Conservation (phyloP, 192 early-diverging fungal genomes). For the Tieghemiomyces parasiticus region DNA sequence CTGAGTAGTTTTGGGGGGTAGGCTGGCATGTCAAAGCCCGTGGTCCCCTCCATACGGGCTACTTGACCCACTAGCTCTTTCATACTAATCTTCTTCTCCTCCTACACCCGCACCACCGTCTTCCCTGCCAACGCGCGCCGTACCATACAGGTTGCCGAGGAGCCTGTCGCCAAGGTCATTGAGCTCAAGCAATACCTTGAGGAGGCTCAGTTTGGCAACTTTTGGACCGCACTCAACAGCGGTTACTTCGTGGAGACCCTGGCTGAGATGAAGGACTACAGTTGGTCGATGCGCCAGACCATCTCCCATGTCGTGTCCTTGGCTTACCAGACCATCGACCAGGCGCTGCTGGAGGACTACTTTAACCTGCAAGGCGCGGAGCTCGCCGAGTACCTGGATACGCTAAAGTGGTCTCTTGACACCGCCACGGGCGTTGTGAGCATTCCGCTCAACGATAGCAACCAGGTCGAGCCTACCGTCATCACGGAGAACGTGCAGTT, state of each 20-base stretch:
- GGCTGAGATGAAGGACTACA: constrained; percentile 50
- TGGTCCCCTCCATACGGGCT: too few species aligned
- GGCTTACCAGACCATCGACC: constrained; percentile 68
- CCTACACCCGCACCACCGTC: too few species aligned
- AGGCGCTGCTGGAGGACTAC: constrained; percentile 37
- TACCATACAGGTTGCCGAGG: constrained; percentile 26
- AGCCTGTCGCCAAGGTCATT: constrained; percentile 40
- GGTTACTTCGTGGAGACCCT: constrained; percentile 36
- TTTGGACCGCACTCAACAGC: constrained; percentile 38
- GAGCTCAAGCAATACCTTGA: constrained; percentile 66
- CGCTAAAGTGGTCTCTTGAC: constrained; percentile 47
- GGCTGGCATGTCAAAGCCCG: too few species aligned
- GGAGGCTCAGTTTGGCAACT: constrained; percentile 51
- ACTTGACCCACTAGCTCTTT: too few species aligned
- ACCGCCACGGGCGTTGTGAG: constrained; percentile 36
- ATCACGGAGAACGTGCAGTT: constrained; percentile 83
- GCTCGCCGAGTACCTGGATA: constrained; percentile 38
- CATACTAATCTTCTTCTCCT: too few species aligned
- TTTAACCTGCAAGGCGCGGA: constrained; percentile 53
- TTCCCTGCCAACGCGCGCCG: too few species aligned
- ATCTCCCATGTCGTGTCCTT: constrained; percentile 57
- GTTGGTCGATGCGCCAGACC: constrained; percentile 52
- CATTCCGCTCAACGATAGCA: constrained; percentile 69
- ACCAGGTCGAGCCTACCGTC: constrained; percentile 69
- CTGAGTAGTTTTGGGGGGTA: too few species aligned